Conservation (phyloP, 2,329 filamentous ascomycete genomes). For the Aspergillus sp. region DNA sequence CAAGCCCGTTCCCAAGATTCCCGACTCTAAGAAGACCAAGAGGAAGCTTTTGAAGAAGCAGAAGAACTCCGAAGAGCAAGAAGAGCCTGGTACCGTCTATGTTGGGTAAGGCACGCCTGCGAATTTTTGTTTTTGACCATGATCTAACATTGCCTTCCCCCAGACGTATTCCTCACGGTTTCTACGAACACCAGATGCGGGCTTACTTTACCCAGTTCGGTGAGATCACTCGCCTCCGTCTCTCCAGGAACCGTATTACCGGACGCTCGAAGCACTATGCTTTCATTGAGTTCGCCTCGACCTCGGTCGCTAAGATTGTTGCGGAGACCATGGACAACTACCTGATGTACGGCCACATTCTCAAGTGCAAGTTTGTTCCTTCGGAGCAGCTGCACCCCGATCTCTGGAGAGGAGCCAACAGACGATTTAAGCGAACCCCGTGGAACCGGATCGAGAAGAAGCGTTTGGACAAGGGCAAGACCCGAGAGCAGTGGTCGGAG, state of each 20-base stretch:
- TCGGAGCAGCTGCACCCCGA: constrained; percentile 72
- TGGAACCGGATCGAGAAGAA: constrained; percentile 81
- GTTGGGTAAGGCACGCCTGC: constrained; percentile 54
- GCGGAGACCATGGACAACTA: constrained; percentile 98
- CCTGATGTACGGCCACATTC: constrained; percentile 86
- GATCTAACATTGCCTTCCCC: constrained; percentile 11
- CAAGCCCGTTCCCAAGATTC: constrained; percentile 38
- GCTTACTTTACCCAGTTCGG: constrained; percentile 95
- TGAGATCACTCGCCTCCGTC: constrained; percentile 67
- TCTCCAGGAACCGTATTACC: constrained; percentile 89
- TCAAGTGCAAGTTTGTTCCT: constrained; percentile 79
- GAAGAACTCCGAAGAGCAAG: constrained; percentile 40
- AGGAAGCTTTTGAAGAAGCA: constrained; percentile 49
- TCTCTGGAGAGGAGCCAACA: constrained; percentile 86
- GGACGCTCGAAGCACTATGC: constrained; percentile 90
- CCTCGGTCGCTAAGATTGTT: constrained; percentile 83
- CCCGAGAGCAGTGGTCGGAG: constrained; percentile 72
- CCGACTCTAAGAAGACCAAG: constrained; percentile 42
- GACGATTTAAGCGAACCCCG: constrained; percentile 81
- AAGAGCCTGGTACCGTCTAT: constrained; percentile 73
- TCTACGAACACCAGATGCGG: constrained; percentile 94
- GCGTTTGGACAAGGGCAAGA: constrained; percentile 66
- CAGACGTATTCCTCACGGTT: constrained; percentile 81
- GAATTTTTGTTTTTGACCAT: constrained; percentile 2
- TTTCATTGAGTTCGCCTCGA: constrained; percentile 79